Evolutionary conservation across 768 basidiomycete species (phyloP).

Genomic region (Termitomyces sp.): DNA sequence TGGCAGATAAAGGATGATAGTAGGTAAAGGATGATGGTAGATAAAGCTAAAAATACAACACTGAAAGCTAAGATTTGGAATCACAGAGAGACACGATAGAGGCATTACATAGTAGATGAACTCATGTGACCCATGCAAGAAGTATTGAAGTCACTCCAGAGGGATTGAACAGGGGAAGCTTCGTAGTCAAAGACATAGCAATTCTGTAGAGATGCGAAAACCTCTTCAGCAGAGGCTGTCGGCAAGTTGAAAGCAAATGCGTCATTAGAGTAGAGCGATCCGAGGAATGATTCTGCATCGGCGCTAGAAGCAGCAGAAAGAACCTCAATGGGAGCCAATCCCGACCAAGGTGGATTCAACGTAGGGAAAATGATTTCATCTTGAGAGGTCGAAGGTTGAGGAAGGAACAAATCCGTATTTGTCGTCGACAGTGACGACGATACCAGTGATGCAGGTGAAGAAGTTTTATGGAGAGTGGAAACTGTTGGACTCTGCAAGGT

Average conservation of each 20-base stretch:
- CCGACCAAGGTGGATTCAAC: constrained; percentile 1
- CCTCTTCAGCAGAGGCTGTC: constrained; percentile 5
- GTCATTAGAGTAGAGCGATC: constrained; percentile 13
- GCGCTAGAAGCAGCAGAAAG: not conserved
- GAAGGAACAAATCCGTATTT: not conserved
- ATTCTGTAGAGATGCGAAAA: constrained; percentile 2
- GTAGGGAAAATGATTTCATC: constrained; percentile 12
- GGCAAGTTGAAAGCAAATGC: constrained; percentile 4
- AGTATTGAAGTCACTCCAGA: constrained; percentile 5
- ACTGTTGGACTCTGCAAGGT: constrained; percentile 24
- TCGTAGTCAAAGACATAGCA: constrained; percentile 6
- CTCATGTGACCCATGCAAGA: not conserved
- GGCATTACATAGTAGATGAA: not conserved
- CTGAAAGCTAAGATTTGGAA: not conserved
- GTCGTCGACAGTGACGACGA: not conserved
- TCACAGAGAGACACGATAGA: not conserved
- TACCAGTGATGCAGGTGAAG: not conserved
- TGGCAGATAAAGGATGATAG: not conserved
- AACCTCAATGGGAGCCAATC: not conserved
- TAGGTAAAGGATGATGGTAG: not conserved
- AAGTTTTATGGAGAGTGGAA: constrained; percentile 15
- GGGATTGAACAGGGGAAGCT: constrained; percentile 3
- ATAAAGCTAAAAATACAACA: constrained; percentile 1
- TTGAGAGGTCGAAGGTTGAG: not conserved
- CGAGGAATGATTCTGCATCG: constrained; percentile 9